Conservation (phyloP, 2,329 filamentous ascomycete genomes). For the Aschersonia sp. region DNA sequence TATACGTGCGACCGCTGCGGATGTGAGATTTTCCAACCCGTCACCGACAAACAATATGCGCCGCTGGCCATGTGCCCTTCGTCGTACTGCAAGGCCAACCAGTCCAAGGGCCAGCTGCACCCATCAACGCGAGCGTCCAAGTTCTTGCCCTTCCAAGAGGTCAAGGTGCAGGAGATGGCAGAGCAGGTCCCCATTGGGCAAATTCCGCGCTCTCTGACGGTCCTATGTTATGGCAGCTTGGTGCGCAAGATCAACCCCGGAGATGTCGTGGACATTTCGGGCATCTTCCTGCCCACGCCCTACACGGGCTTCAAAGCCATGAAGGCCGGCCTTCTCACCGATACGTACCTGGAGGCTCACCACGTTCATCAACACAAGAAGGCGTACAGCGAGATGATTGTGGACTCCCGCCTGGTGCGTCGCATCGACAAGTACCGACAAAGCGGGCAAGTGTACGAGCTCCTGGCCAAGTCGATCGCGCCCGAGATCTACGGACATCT, state of each 20-base stretch:
- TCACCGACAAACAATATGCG: slow-evolving; percentile 80
- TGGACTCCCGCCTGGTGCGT: slow-evolving; percentile 65
- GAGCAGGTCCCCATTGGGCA: slow-evolving; percentile 97
- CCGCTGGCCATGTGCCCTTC: slow-evolving; percentile 81
- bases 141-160: slow-evolving; percentile 92
- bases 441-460: slow-evolving; percentile 88
- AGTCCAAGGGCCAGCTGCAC: slow-evolving; percentile 85
- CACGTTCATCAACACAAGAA: slow-evolving; percentile 94
- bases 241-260: slow-evolving; percentile 83
- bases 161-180: slow-evolving; percentile 98
- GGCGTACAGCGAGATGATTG: slow-evolving; percentile 81
- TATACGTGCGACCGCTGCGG: slow-evolving; percentile 96
- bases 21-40: slow-evolving; percentile 93
- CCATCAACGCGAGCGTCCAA: slow-evolving; percentile 93
- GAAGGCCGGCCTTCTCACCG: slow-evolving; percentile 86
- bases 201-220: slow-evolving; percentile 80
- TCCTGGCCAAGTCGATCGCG: slow-evolving; percentile 87
- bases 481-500: slow-evolving; percentile 94
- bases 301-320: slow-evolving; percentile 99
- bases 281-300: slow-evolving; percentile 91
- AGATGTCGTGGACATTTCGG: slow-evolving; percentile 85
- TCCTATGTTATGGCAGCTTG: slow-evolving; percentile 78
- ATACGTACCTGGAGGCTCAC: slow-evolving; percentile 94
- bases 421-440: slow-evolving; percentile 77
- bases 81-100: slow-evolving; percentile 76